Evolutionary conservation across 2,329 filamentous ascomycete genomes (phyloP), one percentile per base, ranked within the genome.

Genomic region (Diaporthe humulicola): DNA sequence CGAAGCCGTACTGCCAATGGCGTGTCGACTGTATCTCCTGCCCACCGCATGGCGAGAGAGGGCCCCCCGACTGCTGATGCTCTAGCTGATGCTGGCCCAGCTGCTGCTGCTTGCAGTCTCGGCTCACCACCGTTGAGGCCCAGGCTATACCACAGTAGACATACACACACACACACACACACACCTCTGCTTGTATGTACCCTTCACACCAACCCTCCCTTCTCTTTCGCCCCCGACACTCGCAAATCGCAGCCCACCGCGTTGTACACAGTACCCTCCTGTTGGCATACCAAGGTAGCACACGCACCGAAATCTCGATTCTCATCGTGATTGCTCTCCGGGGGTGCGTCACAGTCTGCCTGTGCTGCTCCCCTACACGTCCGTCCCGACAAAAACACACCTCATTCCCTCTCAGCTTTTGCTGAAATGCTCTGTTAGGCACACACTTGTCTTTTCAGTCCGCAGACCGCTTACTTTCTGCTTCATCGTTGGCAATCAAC

Each of bases 261-360:
- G 33, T 52, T n/a, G 45, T 40, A 50, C 64, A 69, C 22, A 54
- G 33, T 38, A 52, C 64, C 3, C 22, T 38, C 22, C 30, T 15
- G n/a, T 33, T 17, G 33, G n/a, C 30, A 36, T 28, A 30, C 17
- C 42, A 10, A 10, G 15, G 45, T 60, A 42, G 56, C 57, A 72
- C 36, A 72, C 57, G 28, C 15, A 28, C 8, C 54, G 25, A 67
- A 67, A 74, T 74, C 73, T 74, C 73, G 73, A 74, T 74, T 54
- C 50, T 54, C 73, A 74, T 74, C 73, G 73, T 74, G 73, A 74
- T 74, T 72, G 52, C 70, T 36, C 42, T n/a, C 42, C 36, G 17
- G 38, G 22, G 19, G 25, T 74, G 69, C 73, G 73, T 74, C 73
- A 74, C 69, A 72, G 52, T 36, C 30, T 58, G 38, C 33, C 33